These are phyloP conservation scores for Pulveroboletus sp. DNA, from an alignment of 768 basidiomycete species.

Conservation along the genomic window DNA sequence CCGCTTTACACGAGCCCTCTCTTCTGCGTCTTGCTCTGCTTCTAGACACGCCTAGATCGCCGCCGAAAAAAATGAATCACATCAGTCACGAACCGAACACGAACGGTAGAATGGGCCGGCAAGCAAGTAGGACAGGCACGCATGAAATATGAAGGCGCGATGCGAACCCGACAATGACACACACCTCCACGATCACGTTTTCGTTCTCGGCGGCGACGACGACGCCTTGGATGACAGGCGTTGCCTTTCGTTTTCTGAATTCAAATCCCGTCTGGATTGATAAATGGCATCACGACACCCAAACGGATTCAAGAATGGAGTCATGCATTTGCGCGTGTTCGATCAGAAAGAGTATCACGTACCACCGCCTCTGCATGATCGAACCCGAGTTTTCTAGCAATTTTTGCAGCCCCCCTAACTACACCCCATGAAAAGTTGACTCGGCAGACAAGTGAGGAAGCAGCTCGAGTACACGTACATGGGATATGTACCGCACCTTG, in stretches of 20 bases:
- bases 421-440: conserved; percentile 6
- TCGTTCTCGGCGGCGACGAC: conserved; percentile 84
- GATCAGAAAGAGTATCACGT: conserved; percentile 33
- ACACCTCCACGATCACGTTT: conserved; percentile 65
- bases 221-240: conserved; percentile 79
- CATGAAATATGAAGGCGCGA: background rate
- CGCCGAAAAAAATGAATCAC: conserved; percentile 3
- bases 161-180: conserved; percentile 19
- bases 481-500: conserved; percentile 81
- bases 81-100: conserved; percentile 5
- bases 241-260: conserved; percentile 88
- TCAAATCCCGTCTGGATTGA: conserved; percentile 82
- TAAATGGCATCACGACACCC: conserved; percentile 1
- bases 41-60: conserved; percentile 74
- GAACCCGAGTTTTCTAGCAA: conserved; percentile 81
- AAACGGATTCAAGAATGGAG: conserved; percentile 3
- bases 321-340: background rate
- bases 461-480: conserved; percentile 50
- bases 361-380: conserved; percentile 96
- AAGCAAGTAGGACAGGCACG: background rate
- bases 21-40: conserved; percentile 69
- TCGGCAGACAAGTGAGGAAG: conserved; percentile 12
- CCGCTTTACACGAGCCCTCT: conserved; percentile 69
- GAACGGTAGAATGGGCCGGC: background rate
- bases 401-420: conserved; percentile 86